Conservation (phyloP, 2,329 filamentous ascomycete genomes). For the Ceratocystis papillata region DNA sequence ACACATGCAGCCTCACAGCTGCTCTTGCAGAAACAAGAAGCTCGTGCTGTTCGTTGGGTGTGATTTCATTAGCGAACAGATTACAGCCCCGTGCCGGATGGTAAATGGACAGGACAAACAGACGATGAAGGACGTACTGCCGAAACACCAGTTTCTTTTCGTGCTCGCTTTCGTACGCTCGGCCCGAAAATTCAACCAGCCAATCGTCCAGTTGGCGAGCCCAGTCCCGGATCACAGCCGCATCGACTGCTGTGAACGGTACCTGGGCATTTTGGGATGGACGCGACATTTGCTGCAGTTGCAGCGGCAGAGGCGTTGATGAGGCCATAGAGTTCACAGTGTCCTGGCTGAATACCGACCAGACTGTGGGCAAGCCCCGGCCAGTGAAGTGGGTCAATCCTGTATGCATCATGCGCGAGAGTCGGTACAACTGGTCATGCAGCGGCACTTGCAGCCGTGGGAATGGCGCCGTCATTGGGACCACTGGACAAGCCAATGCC, state of each 20-base stretch:
- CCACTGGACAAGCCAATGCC: conserved; percentile 35
- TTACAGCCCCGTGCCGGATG: conserved; percentile 34
- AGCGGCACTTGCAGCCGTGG: conserved; percentile 32
- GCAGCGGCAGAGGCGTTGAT: conserved; percentile 22
- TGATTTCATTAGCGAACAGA: conserved; percentile 33
- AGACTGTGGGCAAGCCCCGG: conserved; percentile 35
- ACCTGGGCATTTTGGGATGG: conserved; percentile 20
- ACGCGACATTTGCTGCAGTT: conserved; percentile 4
- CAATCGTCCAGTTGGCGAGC: conserved; percentile 35
- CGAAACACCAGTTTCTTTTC: conserved; percentile 22
- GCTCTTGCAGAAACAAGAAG: conserved; percentile 35
- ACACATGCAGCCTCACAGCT: conserved; percentile 33
- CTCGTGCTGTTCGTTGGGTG: conserved; percentile 34
- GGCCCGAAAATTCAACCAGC: conserved; percentile 34
- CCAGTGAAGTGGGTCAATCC: conserved; percentile 36
- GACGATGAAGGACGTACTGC: conserved; percentile 35
- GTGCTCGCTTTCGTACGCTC: conserved; percentile 16
- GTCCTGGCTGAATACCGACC: conserved; percentile 32
- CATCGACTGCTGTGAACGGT: conserved; percentile 34
- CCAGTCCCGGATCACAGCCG: conserved; percentile 36
- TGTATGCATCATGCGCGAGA: conserved; percentile 38
- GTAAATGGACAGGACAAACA: conserved; percentile 37
- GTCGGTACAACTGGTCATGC: conserved; percentile 34
- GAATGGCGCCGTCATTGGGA: conserved; percentile 35
- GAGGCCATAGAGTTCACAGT: neutral